Evolutionary conservation across 2,329 filamentous ascomycete genomes (phyloP), one percentile per base, ranked within the genome.

Genomic region (Pyrenochaeta sp.): DNA sequence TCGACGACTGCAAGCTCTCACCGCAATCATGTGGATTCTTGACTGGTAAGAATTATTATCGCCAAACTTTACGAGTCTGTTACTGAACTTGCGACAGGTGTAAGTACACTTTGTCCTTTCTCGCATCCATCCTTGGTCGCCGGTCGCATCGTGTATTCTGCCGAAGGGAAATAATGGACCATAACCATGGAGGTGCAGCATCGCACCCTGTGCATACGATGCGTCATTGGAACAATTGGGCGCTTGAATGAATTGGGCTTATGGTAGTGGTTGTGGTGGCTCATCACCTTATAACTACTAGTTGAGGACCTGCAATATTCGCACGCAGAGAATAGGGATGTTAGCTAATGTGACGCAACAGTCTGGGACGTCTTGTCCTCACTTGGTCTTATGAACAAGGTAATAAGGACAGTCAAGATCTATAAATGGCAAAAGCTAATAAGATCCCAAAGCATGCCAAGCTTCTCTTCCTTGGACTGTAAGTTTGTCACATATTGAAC

Each of bases 351-450:
- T 44, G 36, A 31, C 37, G 50, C 57, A 51, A 44, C 10, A 92
- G 92, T 96, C 80, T 96, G 91, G 84, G 91, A 96, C 82, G 84
- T 96, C 69, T 86, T 97, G 72, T 90, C 92, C 70, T 91, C 87
- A 63, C 85, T 97, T 63, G 92, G 92, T 69, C 84, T 97, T 71
- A 83, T 94, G 68, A 97, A 97, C 86, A 97, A 97, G 62, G 64
- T 65, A 54, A 45, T 46, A 49, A 23, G 20, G 49, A 14, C 52
- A 41, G 18, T 14, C 9, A 44, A 29, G 18, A n/a, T 18, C 11
- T 10, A n/a, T 31, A 7, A 20, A 30, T 6, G 20, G 15, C 23
- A 31, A 36, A 35, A 12, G 39, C 58, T 67, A 35, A 67, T 46
- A 9, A 29, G 21, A 53, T 30, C 14, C 15, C 18, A 46, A 36